A percentile compares a stretch with the other conserved stretches of the same genome.
Evolutionary conservation across 2,329 filamentous ascomycete species (phyloP).

Genomic region (Atkinsonella texensis): DNA sequence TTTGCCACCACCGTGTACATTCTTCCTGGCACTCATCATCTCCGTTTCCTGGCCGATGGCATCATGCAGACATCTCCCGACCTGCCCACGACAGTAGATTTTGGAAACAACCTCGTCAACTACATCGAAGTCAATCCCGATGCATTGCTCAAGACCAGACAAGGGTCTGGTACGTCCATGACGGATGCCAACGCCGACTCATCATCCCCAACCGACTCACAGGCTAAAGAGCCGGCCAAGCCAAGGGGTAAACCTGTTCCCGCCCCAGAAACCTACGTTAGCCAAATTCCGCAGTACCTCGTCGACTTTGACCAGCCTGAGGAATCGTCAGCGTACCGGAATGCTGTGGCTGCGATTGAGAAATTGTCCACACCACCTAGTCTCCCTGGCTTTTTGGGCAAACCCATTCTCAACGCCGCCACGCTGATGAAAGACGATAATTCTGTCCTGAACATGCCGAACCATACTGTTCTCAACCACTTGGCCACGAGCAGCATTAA

Average conservation of each 20-base stretch:
- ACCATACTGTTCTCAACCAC: conserved; percentile 94
- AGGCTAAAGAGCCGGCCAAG: conserved; percentile 30
- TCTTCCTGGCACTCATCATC: conserved; percentile 86
- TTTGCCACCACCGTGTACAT: conserved; percentile 72
- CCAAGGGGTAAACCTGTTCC: conserved; percentile 43
- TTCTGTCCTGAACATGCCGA: conserved; percentile 91
- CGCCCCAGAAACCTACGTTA: conserved; percentile 51
- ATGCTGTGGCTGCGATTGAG: conserved; percentile 62
- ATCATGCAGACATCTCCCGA: conserved; percentile 82
- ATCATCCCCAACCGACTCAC: conserved; percentile 5
- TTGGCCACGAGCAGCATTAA: conserved; percentile 97
- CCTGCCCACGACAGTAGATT: conserved; percentile 90
- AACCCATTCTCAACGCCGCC: conserved; percentile 85
- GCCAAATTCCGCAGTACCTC: conserved; percentile 71
- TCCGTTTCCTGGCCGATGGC: conserved; percentile 91
- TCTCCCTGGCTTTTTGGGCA: conserved; percentile 81
- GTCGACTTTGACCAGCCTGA: conserved; percentile 78
- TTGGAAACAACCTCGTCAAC: conserved; percentile 95
- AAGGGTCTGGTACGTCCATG: conserved; percentile 9
- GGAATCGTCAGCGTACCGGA: conserved; percentile 60
- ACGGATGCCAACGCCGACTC: conserved; percentile 5
- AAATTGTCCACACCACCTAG: conserved; percentile 74
- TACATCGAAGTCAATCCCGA: conserved; percentile 89
- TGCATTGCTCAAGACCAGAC: conserved; percentile 28
- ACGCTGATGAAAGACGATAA: conserved; percentile 96